phyloP scores from a whole-genome alignment of 768 basidiomycete genomes.

The Boletus reticulatus region DNA sequence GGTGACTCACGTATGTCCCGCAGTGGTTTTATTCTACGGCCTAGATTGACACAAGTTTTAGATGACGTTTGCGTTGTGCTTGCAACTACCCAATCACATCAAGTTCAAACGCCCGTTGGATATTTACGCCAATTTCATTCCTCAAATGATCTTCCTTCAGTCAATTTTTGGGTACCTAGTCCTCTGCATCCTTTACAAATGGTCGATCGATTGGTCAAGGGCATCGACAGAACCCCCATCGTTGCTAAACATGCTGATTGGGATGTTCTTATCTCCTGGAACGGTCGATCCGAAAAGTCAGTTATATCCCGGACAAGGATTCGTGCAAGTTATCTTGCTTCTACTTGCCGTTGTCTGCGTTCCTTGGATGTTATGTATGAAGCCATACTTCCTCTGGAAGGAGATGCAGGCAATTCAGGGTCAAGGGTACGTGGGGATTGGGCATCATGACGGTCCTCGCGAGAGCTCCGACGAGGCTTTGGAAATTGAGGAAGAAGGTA shows the following conservation, averaged over 20 bases:
- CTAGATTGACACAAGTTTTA: conserved; percentile 33
- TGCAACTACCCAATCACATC: conserved; percentile 94
- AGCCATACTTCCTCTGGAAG: conserved; percentile 90
- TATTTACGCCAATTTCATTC: conserved; percentile 93
- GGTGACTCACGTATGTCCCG: conserved; percentile 81
- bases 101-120: conserved; percentile 86
- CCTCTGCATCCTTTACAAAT: conserved; percentile 94
- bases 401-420: conserved; percentile 82
- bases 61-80: conserved; percentile 98
- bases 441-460: conserved; percentile 53
- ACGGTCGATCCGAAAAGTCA: conserved; percentile 63
- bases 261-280: conserved; percentile 94
- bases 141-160: conserved; percentile 96
- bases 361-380: conserved; percentile 90
- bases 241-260: conserved; percentile 92
- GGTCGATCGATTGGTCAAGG: conserved; percentile 88
- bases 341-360: conserved; percentile 83
- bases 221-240: conserved; percentile 75
- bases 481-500: conserved; percentile 80
- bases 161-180: conserved; percentile 98
- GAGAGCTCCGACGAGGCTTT: conserved; percentile 59
- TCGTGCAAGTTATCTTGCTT: conserved; percentile 77
- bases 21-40: not conserved
- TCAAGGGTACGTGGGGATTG: conserved; percentile 79
- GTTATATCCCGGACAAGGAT: conserved; percentile 85